phyloP scores from a whole-genome alignment of 2,329 filamentous ascomycete species.

The Monosporascus cannonballus region DNA sequence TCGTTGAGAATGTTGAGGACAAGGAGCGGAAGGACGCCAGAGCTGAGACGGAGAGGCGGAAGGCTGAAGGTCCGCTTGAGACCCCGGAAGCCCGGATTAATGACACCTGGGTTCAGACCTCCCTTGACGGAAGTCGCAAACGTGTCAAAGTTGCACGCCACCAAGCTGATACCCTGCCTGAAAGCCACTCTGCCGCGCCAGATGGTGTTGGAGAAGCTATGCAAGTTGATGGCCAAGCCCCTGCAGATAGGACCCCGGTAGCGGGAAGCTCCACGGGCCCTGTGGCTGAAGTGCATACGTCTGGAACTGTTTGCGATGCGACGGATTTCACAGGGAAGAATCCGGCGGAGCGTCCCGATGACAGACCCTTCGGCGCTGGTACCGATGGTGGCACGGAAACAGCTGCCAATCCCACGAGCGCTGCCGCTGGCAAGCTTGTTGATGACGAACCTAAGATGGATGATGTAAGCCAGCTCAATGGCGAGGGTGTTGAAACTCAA shows the following conservation, averaged over 20 bases:
- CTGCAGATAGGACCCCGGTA: not conserved
- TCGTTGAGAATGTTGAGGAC: slow-evolving; percentile 18
- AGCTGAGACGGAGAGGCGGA: slow-evolving; percentile 19
- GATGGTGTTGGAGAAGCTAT: slow-evolving; percentile 5
- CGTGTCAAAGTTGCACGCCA: slow-evolving; percentile 31
- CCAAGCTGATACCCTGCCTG: slow-evolving; percentile 2
- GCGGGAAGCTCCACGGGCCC: not conserved
- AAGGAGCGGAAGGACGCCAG: slow-evolving; percentile 18
- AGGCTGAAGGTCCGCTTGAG: slow-evolving; percentile 16
- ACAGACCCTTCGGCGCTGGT: not conserved
- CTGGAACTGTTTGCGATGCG: not conserved
- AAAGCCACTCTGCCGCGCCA: not conserved
- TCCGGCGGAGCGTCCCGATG: not conserved
- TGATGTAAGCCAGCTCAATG: slow-evolving; percentile 3
- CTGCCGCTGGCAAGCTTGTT: not conserved
- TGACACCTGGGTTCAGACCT: slow-evolving; percentile 35
- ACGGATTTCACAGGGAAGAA: not conserved
- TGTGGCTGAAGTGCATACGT: not conserved
- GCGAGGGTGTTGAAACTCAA: not conserved
- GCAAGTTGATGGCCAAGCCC: slow-evolving; percentile 3
- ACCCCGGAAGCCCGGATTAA: slow-evolving; percentile 22
- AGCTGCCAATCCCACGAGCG: not conserved
- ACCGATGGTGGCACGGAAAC: not conserved
- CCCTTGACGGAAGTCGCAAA: slow-evolving; percentile 32
- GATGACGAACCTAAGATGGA: slow-evolving; percentile 1